Conservation (phyloP, 352 stramenopile genomes). For the Globisporangium canariense region DNA sequence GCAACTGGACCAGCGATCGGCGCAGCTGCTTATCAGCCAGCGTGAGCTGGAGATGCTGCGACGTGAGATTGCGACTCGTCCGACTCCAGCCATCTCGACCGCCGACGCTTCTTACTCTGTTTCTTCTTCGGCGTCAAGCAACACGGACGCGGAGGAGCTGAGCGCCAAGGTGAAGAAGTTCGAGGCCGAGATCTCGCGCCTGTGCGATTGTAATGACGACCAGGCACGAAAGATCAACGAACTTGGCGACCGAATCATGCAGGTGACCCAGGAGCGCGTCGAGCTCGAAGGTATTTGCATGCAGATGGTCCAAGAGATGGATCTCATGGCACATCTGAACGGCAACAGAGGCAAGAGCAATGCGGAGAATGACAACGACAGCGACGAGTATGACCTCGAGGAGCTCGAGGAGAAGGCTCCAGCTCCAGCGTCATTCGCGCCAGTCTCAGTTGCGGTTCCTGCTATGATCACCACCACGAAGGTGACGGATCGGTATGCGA, state of each 20-base stretch:
- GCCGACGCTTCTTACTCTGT: conserved; percentile 1
- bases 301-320: conserved; percentile 61
- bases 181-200: conserved; percentile 37
- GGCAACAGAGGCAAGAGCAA: conserved; percentile 12
- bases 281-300: conserved; percentile 56
- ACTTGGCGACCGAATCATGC: conserved; percentile 39
- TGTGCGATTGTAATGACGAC: conserved; percentile 58
- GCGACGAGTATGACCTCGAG: conserved; percentile 4
- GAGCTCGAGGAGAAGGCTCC: conserved; percentile 27
- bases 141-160: conserved; percentile 27
- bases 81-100: background rate
- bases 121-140: background rate
- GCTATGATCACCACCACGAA: conserved; percentile 17
- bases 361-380: conserved; percentile 11
- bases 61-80: conserved; percentile 14
- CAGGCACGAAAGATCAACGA: conserved; percentile 48
- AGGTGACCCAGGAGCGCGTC: conserved; percentile 44
- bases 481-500: conserved; percentile 50
- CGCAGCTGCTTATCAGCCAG: conserved; percentile 44
- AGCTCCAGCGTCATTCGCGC: conserved; percentile 9
- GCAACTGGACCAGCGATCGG: conserved; percentile 52
- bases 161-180: conserved; percentile 49
- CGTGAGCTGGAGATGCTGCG: conserved; percentile 48
- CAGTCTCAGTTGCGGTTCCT: conserved; percentile 5
- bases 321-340: conserved; percentile 19